Evolutionary conservation across 2,329 filamentous ascomycete species (phyloP).

Genomic region (Chalaropsis thielavioides): DNA sequence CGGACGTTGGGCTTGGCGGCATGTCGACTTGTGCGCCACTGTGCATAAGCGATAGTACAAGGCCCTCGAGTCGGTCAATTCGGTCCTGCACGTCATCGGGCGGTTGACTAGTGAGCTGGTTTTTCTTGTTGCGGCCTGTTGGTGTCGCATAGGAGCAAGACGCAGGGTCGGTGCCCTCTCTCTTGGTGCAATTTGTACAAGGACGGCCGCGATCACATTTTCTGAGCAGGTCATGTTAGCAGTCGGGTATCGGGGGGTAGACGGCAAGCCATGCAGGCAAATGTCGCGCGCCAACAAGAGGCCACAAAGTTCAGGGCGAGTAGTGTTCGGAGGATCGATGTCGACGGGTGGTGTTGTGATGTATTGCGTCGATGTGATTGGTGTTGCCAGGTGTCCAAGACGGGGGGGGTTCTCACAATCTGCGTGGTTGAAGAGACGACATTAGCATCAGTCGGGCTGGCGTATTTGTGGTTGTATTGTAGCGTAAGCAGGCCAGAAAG

Average conservation of each 20-base stretch:
- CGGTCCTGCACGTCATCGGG: constrained; percentile 98
- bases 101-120: constrained; percentile 42
- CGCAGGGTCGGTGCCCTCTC: constrained; percentile 64
- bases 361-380: too few species aligned
- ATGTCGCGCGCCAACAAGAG: too few species aligned
- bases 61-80: constrained; percentile 83
- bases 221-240: constrained; percentile 28
- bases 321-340: too few species aligned
- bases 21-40: constrained; percentile 48
- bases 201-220: constrained; percentile 89
- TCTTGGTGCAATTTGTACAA: constrained; percentile 89
- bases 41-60: constrained; percentile 90
- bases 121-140: constrained; percentile 54
- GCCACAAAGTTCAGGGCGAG: too few species aligned
- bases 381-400: too few species aligned
- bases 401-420: constrained; percentile 15
- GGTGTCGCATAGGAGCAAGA: constrained; percentile 77
- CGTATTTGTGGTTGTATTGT: background rate
- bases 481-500: background rate
- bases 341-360: too few species aligned
- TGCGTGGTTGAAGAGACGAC: background rate
- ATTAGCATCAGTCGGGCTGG: background rate
- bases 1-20: background rate
- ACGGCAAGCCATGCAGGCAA: background rate
- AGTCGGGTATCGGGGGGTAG: background rate